Conservation (phyloP, 2,329 filamentous ascomycete species). For the Cercospora zeina region DNA sequence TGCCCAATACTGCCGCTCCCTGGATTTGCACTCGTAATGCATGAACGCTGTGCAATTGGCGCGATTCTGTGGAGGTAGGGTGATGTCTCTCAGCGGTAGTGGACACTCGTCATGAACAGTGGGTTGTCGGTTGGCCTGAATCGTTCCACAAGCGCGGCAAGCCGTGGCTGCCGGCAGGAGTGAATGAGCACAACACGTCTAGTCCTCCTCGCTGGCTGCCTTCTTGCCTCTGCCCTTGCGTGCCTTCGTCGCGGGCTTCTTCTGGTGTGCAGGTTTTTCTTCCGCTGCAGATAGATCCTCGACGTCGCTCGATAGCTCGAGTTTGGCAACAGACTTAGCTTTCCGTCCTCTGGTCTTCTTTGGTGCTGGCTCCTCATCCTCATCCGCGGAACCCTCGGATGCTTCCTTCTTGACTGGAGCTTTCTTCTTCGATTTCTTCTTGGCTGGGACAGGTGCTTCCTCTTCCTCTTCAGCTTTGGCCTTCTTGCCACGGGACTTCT, state of each 20-base stretch:
- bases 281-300: conserved; percentile 28
- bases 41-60: neutral
- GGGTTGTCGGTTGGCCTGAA: neutral
- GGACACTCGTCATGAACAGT: neutral
- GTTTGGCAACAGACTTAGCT: conserved; percentile 37
- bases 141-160: neutral
- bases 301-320: conserved; percentile 21
- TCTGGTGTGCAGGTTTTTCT: conserved; percentile 38
- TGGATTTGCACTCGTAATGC: neutral
- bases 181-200: neutral
- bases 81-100: neutral
- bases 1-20: neutral
- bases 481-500: conserved; percentile 22
- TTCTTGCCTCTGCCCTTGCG: conserved; percentile 38
- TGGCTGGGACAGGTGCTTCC: conserved; percentile 22
- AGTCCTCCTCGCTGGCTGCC: conserved; percentile 24
- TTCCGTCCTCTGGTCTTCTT: conserved; percentile 33
- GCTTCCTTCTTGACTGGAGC: conserved; percentile 24
- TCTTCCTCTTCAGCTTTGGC: conserved; percentile 29
- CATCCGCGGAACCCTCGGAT: conserved; percentile 21
- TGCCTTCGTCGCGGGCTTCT: conserved; percentile 39
- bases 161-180: neutral
- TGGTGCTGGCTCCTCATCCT: conserved; percentile 26
- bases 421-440: conserved; percentile 33
- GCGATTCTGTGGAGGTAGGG: neutral